Evolutionary conservation across 2,329 filamentous ascomycete species (phyloP).

Genomic region (Hypoxylon sp.): DNA sequence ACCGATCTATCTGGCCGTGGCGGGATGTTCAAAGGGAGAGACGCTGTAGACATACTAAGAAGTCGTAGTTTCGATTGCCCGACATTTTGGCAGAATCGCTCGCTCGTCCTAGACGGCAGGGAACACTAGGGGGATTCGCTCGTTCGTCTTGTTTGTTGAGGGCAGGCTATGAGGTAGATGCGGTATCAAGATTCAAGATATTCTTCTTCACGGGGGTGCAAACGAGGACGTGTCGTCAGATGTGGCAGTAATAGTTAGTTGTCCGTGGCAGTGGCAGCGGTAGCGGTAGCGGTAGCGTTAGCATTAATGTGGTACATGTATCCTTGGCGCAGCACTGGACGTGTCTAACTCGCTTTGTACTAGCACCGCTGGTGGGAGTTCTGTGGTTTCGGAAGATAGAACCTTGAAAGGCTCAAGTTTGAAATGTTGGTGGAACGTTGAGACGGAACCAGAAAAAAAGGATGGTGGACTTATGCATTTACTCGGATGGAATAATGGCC

Average conservation of each 20-base stretch:
- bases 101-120: slow-evolving; percentile 45
- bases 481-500: slow-evolving; percentile 16
- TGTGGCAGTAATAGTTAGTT: slow-evolving; percentile 38
- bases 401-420: slow-evolving; percentile 15
- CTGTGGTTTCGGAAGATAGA: slow-evolving; percentile 25
- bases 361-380: slow-evolving; percentile 36
- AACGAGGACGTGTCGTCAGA: slow-evolving; percentile 48
- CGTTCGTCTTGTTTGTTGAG: slow-evolving; percentile 25
- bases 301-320: slow-evolving; percentile 35
- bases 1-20: slow-evolving; percentile 19
- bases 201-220: slow-evolving; percentile 22
- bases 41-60: slow-evolving; percentile 76
- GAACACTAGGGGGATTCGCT: slow-evolving; percentile 18
- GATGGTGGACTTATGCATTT: slow-evolving; percentile 21
- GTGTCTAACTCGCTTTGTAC: slow-evolving; percentile 50
- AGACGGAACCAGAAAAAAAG: slow-evolving; percentile 11
- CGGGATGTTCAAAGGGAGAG: slow-evolving; percentile 37
- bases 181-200: slow-evolving; percentile 16
- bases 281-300: slow-evolving; percentile 19
- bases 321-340: slow-evolving; percentile 43
- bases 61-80: slow-evolving; percentile 98
- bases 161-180: slow-evolving; percentile 12
- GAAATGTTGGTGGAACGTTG: slow-evolving; percentile 14
- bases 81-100: slow-evolving; percentile 76
- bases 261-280: slow-evolving; percentile 25